Percentiles rank a stretch among this genome's conserved stretches.
Evolutionary conservation across 2,329 filamentous ascomycete genomes (phyloP).

Genomic region (Botrytis fabae): DNA sequence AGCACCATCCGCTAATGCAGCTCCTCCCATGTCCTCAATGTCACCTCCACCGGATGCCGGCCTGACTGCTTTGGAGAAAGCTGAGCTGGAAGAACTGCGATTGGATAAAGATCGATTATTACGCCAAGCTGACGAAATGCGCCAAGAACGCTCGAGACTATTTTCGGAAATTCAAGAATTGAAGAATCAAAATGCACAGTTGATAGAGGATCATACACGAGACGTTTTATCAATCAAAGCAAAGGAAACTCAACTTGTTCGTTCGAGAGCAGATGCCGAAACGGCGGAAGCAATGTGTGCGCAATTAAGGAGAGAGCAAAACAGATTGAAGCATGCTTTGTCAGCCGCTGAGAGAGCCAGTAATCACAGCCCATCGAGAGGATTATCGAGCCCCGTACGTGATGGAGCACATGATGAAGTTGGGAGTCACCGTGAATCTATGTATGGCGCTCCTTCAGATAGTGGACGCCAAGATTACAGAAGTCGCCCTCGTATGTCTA

Average conservation of each 20-base stretch:
- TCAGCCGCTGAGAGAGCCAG: conserved; percentile 58
- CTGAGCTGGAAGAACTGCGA: conserved; percentile 89
- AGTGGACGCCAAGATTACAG: conserved; percentile 32
- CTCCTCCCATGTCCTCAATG: conserved; percentile 51
- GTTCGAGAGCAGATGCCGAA: conserved; percentile 86
- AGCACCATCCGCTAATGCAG: conserved; percentile 50
- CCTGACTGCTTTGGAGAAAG: conserved; percentile 76
- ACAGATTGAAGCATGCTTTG: conserved; percentile 87
- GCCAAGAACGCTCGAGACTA: conserved; percentile 78
- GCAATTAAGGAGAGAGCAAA: conserved; percentile 81
- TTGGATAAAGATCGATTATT: conserved; percentile 77
- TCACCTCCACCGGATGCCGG: conserved; percentile 64
- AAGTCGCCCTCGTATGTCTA: conserved; percentile 49
- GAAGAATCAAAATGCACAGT: conserved; percentile 92
- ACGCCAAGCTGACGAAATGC: conserved; percentile 75
- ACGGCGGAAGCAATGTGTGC: conserved; percentile 84
- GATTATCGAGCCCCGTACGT: conserved; percentile 45
- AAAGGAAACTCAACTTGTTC: conserved; percentile 94
- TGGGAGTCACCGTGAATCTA: conserved; percentile 57
- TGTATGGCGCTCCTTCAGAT: conserved; percentile 37
- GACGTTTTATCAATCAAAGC: conserved; percentile 96
- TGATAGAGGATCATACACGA: conserved; percentile 95
- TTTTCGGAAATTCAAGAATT: conserved; percentile 88
- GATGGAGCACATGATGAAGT: conserved; percentile 57
- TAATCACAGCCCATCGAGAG: conserved; percentile 33